These are phyloP conservation scores for Geranium rotundifolium DNA, from an alignment of 345 rosid genomes.

Conservation along the genomic window DNA sequence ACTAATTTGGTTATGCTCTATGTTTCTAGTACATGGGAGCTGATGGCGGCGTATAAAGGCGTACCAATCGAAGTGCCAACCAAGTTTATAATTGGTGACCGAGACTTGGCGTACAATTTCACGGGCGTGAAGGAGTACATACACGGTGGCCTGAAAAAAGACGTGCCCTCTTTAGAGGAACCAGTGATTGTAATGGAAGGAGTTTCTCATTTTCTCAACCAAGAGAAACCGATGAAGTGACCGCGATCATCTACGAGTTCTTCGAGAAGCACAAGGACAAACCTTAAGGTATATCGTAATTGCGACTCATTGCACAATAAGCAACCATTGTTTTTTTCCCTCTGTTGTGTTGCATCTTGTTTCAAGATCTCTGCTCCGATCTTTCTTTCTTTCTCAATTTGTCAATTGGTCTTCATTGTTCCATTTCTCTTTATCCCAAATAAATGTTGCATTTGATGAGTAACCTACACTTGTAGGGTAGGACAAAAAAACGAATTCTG, in stretches of 20 bases:
- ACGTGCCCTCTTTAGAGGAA: conserved; percentile 62
- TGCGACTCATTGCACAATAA: too few species aligned
- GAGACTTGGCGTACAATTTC: conserved; percentile 43
- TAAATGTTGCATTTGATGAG: too few species aligned
- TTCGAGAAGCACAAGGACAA: conserved; percentile 5
- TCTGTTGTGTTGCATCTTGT: too few species aligned
- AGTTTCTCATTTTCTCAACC: conserved; percentile 57
- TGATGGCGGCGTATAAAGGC: conserved; percentile 62
- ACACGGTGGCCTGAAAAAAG: conserved; percentile 41
- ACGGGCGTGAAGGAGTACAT: conserved; percentile 50
- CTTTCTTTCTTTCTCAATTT: too few species aligned
- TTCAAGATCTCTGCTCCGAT: too few species aligned
- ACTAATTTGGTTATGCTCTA: too few species aligned
- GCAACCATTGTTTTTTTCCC: too few species aligned
- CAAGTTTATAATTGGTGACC: conserved; percentile 70
- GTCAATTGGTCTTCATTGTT: too few species aligned
- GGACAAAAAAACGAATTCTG: too few species aligned
- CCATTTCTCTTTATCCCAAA: too few species aligned
- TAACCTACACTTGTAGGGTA: too few species aligned
- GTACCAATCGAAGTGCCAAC: conserved; percentile 42
- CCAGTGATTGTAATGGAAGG: conserved; percentile 53
- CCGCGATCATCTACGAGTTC: conserved; percentile 36
- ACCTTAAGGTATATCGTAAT: too few species aligned
- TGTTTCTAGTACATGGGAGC: conserved; percentile 78
- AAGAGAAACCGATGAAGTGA: conserved; percentile 61